These are phyloP conservation scores for Suillus plorans DNA, from an alignment of 768 basidiomycete genomes.

Conservation along the genomic window DNA sequence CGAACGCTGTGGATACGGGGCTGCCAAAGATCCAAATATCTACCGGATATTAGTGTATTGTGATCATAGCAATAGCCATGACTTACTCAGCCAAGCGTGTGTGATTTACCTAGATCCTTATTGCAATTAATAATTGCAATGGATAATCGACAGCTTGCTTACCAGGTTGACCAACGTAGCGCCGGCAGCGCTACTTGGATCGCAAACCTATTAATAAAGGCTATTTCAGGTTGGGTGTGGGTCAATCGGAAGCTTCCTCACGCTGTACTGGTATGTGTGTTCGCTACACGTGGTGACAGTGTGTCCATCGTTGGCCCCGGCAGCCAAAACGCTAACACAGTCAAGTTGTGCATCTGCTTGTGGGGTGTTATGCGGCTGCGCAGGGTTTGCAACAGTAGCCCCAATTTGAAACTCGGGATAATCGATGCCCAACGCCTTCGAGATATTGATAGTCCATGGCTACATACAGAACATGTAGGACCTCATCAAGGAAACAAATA, in stretches of 20 bases:
- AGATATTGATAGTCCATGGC: conserved; percentile 52
- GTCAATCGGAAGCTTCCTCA: conserved; percentile 20
- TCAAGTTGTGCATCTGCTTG: conserved; percentile 37
- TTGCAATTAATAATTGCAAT: not conserved
- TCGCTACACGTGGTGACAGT: conserved; percentile 52
- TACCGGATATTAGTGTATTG: conserved; percentile 16
- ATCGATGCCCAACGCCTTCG: conserved; percentile 36
- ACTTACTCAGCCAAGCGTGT: conserved; percentile 47
- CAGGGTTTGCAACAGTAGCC: conserved; percentile 49
- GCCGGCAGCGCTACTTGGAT: conserved; percentile 41
- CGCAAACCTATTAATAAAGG: conserved; percentile 34
- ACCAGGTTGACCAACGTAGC: conserved; percentile 52
- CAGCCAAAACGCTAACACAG: conserved; percentile 48
- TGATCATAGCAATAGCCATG: not conserved
- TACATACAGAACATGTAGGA: conserved; percentile 12
- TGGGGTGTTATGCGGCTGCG: conserved; percentile 49
- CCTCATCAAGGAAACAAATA: not conserved
- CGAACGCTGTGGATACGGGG: conserved; percentile 49
- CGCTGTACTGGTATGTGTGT: conserved; percentile 55
- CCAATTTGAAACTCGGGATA: conserved; percentile 48
- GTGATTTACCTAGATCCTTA: conserved; percentile 45
- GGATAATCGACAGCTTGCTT: conserved; percentile 16
- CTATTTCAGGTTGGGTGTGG: not conserved
- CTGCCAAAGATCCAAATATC: conserved; percentile 57
- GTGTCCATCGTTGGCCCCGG: conserved; percentile 41